phyloP scores from a whole-genome alignment of 2,329 filamentous ascomycete genomes.

The Penicillium sp. region DNA sequence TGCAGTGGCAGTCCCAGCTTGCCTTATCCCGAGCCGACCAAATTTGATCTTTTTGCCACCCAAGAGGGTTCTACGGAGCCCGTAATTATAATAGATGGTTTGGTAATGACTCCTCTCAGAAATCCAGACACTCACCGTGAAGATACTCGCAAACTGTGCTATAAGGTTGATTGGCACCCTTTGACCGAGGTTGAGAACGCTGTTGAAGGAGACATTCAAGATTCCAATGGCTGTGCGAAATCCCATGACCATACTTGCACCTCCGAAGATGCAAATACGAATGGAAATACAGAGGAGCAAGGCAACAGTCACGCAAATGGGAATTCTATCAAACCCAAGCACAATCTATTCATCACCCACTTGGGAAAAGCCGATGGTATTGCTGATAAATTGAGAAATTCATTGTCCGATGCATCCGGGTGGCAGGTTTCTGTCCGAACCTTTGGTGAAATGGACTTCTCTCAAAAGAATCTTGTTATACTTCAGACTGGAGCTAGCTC shows the following conservation, averaged over 20 bases:
- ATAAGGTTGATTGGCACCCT: slow-evolving; percentile 26
- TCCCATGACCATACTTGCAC: not conserved
- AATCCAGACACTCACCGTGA: slow-evolving; percentile 12
- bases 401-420: not conserved
- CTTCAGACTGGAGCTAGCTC: slow-evolving; percentile 19
- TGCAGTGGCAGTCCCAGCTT: slow-evolving; percentile 24
- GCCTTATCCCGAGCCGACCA: slow-evolving; percentile 20
- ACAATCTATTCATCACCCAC: slow-evolving; percentile 18
- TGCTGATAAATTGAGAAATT: slow-evolving; percentile 12
- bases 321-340: not conserved
- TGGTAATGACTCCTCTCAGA: slow-evolving; percentile 29
- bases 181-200: slow-evolving; percentile 7
- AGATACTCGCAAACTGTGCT: slow-evolving; percentile 22
- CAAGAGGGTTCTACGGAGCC: slow-evolving; percentile 17
- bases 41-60: slow-evolving; percentile 24
- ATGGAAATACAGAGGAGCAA: not conserved
- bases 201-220: slow-evolving; percentile 5
- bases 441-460: slow-evolving; percentile 12
- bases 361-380: slow-evolving; percentile 16
- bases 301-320: not conserved
- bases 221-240: slow-evolving; percentile 1
- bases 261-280: not conserved
- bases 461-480: slow-evolving; percentile 21
- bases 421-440: slow-evolving; percentile 14
- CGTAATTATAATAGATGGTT: slow-evolving; percentile 23